Conservation (phyloP, 1,284 basidiomycete species). For the Ganoderma leucocontextum region DNA sequence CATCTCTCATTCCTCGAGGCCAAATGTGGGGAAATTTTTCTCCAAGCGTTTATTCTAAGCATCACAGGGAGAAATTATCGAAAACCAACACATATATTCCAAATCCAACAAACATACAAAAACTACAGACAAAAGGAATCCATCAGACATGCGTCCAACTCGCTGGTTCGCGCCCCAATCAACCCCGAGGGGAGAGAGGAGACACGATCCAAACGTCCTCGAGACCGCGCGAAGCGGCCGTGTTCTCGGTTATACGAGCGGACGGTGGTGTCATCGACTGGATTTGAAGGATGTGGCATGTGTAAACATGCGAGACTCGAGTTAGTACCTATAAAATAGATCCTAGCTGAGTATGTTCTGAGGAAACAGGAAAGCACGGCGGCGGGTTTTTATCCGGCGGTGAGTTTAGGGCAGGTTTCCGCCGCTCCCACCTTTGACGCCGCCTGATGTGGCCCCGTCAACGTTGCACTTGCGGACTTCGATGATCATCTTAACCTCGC, state of each 20-base stretch:
- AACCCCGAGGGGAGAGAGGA: conserved; percentile 23
- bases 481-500: not conserved
- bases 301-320: conserved; percentile 89
- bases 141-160: conserved; percentile 32
- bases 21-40: not conserved
- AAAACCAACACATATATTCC: not conserved
- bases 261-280: conserved; percentile 79
- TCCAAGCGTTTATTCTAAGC: not conserved
- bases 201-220: conserved; percentile 31
- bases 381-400: conserved; percentile 49
- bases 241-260: conserved; percentile 72
- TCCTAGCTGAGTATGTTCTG: conserved; percentile 90
- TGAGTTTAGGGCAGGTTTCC: conserved; percentile 29
- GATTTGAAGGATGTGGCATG: conserved; percentile 84
- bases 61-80: not conserved
- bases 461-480: not conserved
- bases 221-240: conserved; percentile 24
- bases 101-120: not conserved
- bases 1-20: no score
- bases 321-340: conserved; percentile 91
- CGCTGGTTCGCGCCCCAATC: conserved; percentile 30
- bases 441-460: no score
- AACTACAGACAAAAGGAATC: conserved; percentile 10
- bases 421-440: not conserved
- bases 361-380: conserved; percentile 47